These are phyloP conservation scores for Luzula sylvatica DNA, from an alignment of 176 grass and related monocot genomes.

Conservation along the genomic window DNA sequence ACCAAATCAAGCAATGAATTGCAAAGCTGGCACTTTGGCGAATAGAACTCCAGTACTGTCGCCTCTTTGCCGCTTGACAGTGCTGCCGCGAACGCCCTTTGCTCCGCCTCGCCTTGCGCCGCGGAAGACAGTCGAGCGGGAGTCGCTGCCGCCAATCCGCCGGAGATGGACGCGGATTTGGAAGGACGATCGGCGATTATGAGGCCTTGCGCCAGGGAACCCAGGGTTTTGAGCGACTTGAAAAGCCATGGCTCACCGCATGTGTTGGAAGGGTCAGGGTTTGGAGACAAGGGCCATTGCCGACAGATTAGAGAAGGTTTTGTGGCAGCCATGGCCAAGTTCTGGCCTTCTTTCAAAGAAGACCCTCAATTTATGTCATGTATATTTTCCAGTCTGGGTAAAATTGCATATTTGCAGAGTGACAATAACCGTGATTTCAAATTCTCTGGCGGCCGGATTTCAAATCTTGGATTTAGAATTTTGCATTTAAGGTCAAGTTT, in stretches of 20 bases:
- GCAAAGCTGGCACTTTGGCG: slow-evolving; percentile 66
- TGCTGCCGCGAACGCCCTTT: slow-evolving; percentile 54
- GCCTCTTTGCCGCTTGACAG: slow-evolving; percentile 51
- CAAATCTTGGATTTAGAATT: no score
- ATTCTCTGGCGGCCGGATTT: no score
- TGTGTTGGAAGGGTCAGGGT: slow-evolving; percentile 18
- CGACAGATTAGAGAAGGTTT: slow-evolving; percentile 64
- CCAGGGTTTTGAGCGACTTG: slow-evolving; percentile 50
- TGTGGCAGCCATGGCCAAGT: slow-evolving; percentile 26
- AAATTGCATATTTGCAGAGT: no score
- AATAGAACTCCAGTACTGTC: slow-evolving; percentile 89
- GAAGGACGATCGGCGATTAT: slow-evolving; percentile 40
- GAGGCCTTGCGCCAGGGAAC: slow-evolving; percentile 58
- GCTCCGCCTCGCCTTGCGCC: slow-evolving; percentile 58
- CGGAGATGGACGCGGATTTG: background rate
- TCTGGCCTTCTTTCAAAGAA: background rate
- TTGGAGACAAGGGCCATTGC: slow-evolving; percentile 57
- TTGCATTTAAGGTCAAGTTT: no score
- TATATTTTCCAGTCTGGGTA: no score
- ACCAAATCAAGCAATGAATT: slow-evolving; percentile 59
- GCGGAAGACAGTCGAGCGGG: background rate
- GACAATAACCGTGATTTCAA: no score
- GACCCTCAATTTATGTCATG: no score
- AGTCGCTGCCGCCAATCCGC: background rate
- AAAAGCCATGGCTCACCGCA: slow-evolving; percentile 82